phyloP scores from a whole-genome alignment of 192 early-diverging fungal species.

The Backusella morwellensis region DNA sequence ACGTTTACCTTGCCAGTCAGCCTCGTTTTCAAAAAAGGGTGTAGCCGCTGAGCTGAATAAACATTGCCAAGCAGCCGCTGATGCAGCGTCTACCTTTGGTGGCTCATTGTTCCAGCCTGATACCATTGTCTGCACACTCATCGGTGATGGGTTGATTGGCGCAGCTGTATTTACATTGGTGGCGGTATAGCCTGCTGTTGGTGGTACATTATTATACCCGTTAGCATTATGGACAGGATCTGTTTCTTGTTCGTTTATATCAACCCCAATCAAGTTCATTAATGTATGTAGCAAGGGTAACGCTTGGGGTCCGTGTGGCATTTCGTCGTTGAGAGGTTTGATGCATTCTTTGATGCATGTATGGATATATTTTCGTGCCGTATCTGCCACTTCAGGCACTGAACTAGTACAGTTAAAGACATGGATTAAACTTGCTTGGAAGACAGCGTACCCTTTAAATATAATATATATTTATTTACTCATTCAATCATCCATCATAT shows the following conservation, averaged over 20 bases:
- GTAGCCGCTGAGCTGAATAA: conserved; percentile 14
- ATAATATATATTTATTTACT: too few species aligned
- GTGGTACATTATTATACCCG: too few species aligned
- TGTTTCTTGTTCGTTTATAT: not conserved
- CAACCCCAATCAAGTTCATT: not conserved
- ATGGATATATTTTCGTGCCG: conserved; percentile 17
- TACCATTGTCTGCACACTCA: conserved; percentile 11
- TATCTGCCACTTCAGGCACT: conserved; percentile 2
- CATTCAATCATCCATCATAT: not conserved
- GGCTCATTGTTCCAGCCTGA: not conserved
- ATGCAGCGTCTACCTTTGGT: not conserved
- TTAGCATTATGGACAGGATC: not conserved
- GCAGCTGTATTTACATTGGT: not conserved
- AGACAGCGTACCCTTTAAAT: conserved; percentile 11
- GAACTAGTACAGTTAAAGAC: conserved; percentile 15
- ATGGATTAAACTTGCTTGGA: conserved; percentile 24
- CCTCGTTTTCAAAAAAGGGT: conserved; percentile 6
- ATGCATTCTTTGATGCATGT: conserved; percentile 19
- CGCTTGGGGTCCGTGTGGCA: not conserved
- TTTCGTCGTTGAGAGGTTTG: conserved; percentile 9
- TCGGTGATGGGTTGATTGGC: not conserved
- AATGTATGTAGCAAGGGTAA: not conserved
- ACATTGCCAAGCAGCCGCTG: conserved; percentile 12
- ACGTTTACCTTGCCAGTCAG: not conserved
- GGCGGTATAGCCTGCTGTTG: too few species aligned